Evolutionary conservation across 306 rosid species (phyloP), one percentile per base, ranked within the genome.

Genomic region (Coriaria nepalensis): DNA sequence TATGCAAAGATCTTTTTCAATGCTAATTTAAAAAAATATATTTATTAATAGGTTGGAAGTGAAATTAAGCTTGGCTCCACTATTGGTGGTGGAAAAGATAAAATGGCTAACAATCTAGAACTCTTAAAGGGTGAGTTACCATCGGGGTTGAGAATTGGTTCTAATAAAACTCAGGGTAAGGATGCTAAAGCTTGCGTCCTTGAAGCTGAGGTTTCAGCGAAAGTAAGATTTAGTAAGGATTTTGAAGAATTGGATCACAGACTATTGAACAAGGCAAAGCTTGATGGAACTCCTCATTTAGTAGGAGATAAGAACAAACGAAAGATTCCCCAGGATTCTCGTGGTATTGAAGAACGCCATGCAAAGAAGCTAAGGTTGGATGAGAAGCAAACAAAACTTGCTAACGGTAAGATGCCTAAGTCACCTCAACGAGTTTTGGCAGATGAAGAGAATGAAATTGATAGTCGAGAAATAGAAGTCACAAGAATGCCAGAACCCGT

Each of bases 401-500:
- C 62, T 20, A 5, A 44, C 42, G 73, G 67, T 47, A 73, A 64
- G 71, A 62, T 58, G 53, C 37, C 33, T 33, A 69, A 72, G 69
- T 63, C 63, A 45, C 48, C 78, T 49, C 40, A 71, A 11, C n/a
- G 10, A 15, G 8, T 12, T 15, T 37, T 56, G 52, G 44, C 33
- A 8, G 55, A 35, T 35, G 52, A 38, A 68, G 75, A 63, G 37
- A 47, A 13, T 45, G 68, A 58, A 57, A 45, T 53, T 11, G 79
- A 67, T 58, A 52, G 42, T 33, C 50, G 32, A 43, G 60, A 50
- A 7, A 34, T 35, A 42, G 76, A 81, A 58, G 82, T 77, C 54
- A 53, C 87, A 46, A 64, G 45, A 52, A 66, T 75, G 55, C 82
- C 73, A 0, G 59, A 69, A 6, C 62, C 59, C 50, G 87, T 90